Percentiles rank a stretch among this genome's conserved stretches.
Evolutionary conservation across 306 rosid species (phyloP).

Genomic region (Hippophae gyantsensis): DNA sequence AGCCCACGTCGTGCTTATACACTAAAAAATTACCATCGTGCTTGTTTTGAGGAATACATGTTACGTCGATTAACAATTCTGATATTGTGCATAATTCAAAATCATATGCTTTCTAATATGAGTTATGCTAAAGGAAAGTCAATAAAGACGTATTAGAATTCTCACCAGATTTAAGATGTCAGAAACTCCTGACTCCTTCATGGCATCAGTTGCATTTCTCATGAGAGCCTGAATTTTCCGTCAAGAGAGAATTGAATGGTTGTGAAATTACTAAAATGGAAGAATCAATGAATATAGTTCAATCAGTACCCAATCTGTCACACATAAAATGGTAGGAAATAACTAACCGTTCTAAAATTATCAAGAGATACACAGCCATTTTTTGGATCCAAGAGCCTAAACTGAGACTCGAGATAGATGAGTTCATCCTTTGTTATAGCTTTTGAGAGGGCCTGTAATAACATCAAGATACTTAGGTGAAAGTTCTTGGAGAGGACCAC

Average conservation of each 20-base stretch:
- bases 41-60: not conserved
- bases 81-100: no score
- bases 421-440: slow-evolving; percentile 77
- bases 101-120: not conserved
- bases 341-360: slow-evolving; percentile 72
- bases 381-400: slow-evolving; percentile 69
- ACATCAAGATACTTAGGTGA: slow-evolving; percentile 9
- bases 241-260: slow-evolving; percentile 17
- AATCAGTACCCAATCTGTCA: no score
- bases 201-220: slow-evolving; percentile 84
- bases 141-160: slow-evolving; percentile 11
- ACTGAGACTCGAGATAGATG: slow-evolving; percentile 69
- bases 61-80: not conserved
- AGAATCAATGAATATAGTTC: not conserved
- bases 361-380: slow-evolving; percentile 57
- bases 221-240: slow-evolving; percentile 58
- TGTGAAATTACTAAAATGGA: slow-evolving; percentile 11
- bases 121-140: not conserved
- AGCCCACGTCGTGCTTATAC: not conserved
- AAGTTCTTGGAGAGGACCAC: not conserved
- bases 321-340: not conserved
- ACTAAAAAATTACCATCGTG: not conserved
- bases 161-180: slow-evolving; percentile 74
- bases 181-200: slow-evolving; percentile 71
- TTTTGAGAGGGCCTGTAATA: slow-evolving; percentile 75